Conservation (phyloP, 2,329 filamentous ascomycete species). For the Colletotrichum sp. region DNA sequence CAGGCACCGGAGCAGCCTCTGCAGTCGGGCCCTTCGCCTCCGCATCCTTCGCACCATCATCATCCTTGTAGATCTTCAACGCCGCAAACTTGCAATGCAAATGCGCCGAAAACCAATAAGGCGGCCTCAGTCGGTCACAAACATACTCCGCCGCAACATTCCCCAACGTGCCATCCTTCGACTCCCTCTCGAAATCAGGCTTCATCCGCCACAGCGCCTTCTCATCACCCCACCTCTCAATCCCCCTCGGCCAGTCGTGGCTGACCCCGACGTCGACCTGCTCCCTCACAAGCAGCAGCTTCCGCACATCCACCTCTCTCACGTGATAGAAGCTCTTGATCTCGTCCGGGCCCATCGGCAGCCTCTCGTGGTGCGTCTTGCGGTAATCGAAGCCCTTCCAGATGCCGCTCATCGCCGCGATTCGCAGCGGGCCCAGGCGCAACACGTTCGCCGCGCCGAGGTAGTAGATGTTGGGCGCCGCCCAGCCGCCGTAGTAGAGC, state of each 20-base stretch:
- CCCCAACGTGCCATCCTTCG: constrained; percentile 75
- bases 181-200: constrained; percentile 77
- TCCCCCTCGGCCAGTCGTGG: constrained; percentile 90
- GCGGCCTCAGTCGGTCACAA: constrained; percentile 80
- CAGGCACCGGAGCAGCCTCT: background rate
- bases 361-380: constrained; percentile 80
- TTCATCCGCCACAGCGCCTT: constrained; percentile 75
- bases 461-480: constrained; percentile 96
- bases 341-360: constrained; percentile 82
- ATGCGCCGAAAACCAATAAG: constrained; percentile 93
- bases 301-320: constrained; percentile 88
- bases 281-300: constrained; percentile 81
- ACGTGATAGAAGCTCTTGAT: constrained; percentile 88
- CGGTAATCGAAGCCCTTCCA: constrained; percentile 92
- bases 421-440: constrained; percentile 81
- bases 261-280: constrained; percentile 92
- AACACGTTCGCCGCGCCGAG: constrained; percentile 91
- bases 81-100: constrained; percentile 89
- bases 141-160: constrained; percentile 81
- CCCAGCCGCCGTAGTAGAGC: constrained; percentile 96
- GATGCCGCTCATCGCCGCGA: constrained; percentile 90
- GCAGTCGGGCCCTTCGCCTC: background rate
- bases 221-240: constrained; percentile 80
- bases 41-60: constrained; percentile 30
- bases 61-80: constrained; percentile 57